phyloP scores from a whole-genome alignment of 768 basidiomycete genomes.

The Baorangia bicolor region DNA sequence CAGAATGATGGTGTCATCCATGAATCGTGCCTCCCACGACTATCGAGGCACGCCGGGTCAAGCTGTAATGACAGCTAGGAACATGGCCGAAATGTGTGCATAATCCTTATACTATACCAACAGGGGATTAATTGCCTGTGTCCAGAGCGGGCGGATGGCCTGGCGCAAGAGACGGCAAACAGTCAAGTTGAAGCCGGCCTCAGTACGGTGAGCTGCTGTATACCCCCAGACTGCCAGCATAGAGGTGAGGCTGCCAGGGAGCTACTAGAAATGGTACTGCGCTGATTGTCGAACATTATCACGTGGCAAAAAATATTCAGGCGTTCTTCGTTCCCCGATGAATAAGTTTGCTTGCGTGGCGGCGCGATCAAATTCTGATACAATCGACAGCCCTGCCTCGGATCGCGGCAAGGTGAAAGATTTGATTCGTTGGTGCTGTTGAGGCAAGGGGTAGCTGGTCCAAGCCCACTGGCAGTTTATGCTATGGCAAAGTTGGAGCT shows the following conservation, averaged over 20 bases:
- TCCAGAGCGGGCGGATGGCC: neutral
- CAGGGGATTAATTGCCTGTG: slow-evolving; percentile 5
- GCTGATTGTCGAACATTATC: neutral
- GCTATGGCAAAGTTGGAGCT: neutral
- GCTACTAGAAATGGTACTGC: neutral
- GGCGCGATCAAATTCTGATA: neutral
- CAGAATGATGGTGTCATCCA: neutral
- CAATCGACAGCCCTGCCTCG: neutral
- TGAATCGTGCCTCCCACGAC: neutral
- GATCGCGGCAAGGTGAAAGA: neutral
- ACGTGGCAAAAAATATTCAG: neutral
- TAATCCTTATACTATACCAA: neutral
- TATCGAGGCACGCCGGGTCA: neutral
- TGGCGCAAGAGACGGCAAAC: neutral
- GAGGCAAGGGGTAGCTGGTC: neutral
- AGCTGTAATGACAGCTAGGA: slow-evolving; percentile 3
- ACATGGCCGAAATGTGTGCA: neutral
- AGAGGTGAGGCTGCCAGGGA: neutral
- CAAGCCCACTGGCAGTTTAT: neutral
- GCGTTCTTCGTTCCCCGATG: neutral
- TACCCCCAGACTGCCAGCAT: neutral
- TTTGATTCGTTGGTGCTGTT: too few relatives aligned
- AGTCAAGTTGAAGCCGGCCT: neutral
- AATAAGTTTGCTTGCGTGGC: neutral
- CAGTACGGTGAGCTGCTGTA: neutral